A percentile compares a stretch with the other conserved stretches of the same genome.
Conservation (phyloP, 2,329 filamentous ascomycete genomes). For the Aspergillus awamori region DNA sequence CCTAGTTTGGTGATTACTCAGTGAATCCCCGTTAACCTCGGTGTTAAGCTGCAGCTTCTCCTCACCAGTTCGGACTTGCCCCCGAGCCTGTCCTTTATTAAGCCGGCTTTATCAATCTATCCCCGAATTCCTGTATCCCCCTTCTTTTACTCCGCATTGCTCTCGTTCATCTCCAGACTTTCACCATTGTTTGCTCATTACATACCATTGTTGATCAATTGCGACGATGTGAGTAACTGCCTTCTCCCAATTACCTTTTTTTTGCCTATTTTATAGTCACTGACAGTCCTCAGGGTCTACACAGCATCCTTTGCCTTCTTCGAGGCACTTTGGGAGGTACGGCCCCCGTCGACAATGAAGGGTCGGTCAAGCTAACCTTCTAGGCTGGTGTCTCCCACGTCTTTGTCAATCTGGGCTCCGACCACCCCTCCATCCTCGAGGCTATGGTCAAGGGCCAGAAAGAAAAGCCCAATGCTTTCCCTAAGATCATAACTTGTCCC, state of each 20-base stretch:
- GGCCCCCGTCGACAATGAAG: not conserved
- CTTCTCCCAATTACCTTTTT: not conserved
- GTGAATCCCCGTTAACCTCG: constrained; percentile 1
- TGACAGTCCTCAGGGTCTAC: constrained; percentile 47
- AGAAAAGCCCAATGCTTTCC: constrained; percentile 66
- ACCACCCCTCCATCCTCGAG: constrained; percentile 75
- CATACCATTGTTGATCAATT: not conserved
- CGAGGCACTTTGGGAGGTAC: constrained; percentile 65
- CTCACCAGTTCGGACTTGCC: constrained; percentile 5
- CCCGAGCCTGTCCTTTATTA: constrained; percentile 1
- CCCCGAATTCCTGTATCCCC: too few species aligned
- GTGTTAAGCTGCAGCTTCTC: not conserved
- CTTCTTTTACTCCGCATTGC: not conserved
- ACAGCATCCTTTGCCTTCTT: constrained; percentile 82
- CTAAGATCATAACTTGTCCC: constrained; percentile 75
- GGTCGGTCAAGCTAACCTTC: not conserved
- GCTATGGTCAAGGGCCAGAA: constrained; percentile 76
- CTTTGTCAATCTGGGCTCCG: constrained; percentile 59
- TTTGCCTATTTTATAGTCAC: not conserved
- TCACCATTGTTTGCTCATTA: not conserved
- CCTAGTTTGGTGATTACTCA: not conserved
- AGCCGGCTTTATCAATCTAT: not conserved
- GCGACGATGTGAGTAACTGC: constrained; percentile 5
- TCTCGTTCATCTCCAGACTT: not conserved
- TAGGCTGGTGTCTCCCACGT: constrained; percentile 55